Conservation (phyloP, 2,329 filamentous ascomycete genomes). For the Leptographium procerum region DNA sequence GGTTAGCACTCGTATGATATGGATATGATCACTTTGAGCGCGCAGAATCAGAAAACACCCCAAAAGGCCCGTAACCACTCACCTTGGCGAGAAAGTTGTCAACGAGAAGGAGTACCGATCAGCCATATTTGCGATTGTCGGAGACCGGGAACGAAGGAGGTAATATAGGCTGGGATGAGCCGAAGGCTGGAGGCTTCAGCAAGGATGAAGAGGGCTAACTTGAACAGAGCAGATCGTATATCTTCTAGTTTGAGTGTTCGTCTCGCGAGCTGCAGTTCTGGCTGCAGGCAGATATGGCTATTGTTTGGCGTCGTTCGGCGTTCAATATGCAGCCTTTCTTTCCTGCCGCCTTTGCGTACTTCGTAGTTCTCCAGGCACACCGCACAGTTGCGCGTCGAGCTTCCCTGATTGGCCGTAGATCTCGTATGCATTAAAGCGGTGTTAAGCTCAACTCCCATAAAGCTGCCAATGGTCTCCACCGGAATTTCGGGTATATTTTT, state of each 20-base stretch:
- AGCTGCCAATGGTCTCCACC: not conserved
- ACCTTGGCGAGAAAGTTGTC: constrained; percentile 99
- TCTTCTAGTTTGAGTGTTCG: not conserved
- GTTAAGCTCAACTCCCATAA: not conserved
- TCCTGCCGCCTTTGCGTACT: not conserved
- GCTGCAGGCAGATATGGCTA: not conserved
- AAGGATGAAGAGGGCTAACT: not conserved
- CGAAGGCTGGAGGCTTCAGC: not conserved
- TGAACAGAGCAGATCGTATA: not conserved
- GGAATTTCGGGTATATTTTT: not conserved
- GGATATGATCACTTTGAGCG: not conserved
- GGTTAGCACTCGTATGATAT: not conserved
- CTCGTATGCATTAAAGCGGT: constrained; percentile 1
- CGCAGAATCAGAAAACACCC: not conserved
- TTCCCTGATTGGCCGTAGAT: constrained; percentile 13
- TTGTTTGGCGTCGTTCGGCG: not conserved
- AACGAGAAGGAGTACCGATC: constrained; percentile 99
- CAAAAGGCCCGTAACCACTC: constrained; percentile 25
- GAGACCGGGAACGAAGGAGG: not conserved
- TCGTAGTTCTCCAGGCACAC: constrained; percentile 14
- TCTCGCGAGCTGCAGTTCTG: not conserved
- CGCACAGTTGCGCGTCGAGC: constrained; percentile 17
- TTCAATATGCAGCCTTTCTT: not conserved
- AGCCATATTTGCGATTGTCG: constrained; percentile 53
- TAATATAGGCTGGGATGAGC: not conserved